Base-by-base conservation (phyloP, 805 yeast genomes). In the Ogataea angusta region DNA sequence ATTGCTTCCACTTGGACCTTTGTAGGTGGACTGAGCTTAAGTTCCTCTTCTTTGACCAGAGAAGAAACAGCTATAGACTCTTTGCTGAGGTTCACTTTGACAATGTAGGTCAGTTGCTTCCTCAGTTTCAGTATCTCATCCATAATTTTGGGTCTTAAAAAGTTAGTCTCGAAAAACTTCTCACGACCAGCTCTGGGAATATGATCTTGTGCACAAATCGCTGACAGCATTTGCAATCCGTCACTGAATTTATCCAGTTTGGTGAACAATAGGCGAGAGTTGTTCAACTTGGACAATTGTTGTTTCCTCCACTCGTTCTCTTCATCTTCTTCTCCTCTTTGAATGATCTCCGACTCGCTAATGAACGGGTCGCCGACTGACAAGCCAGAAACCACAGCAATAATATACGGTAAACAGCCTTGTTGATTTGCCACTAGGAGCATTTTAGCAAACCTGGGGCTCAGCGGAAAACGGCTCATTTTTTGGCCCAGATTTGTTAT, bases 291-390 rank as follows among this genome's bases (percentile, higher is more conserved):
- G 3, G 76, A 50, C 40, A 83, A 70, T 16, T 75, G 48, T 8
- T 62, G 60, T 42, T 74, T 65, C 42, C 53, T 60, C 3, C 51
- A 53, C 30, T 59, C 62, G 10, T 56, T 64, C 28, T 58, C 63
- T 19, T 67, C 70, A 15, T 64, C 66, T 15, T 67, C 66, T 6
- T 54, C 67, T 16, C 67, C 72, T 10, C 56, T 64, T n/a, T 83
- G 67, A 1, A 93, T 91, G 9, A 86, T 59, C 54, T 86, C 96
- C 47, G 75, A 76, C 57, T 85, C 95, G 29, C 71, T 72, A 24
- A 86, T 63, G 52, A 88, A 89, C 12, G 95, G 96, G 54, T 90
- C 95, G 5, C 97, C 97, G 31, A 93, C 97, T 0, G 97, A 82
- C 23, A 93, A 66, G 0, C 89, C 95, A 23, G 97, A 84, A 1